Evolutionary conservation across 2,329 filamentous ascomycete genomes (phyloP), one percentile per base, ranked within the genome.

Genomic region (Sporothrix schenckii): DNA sequence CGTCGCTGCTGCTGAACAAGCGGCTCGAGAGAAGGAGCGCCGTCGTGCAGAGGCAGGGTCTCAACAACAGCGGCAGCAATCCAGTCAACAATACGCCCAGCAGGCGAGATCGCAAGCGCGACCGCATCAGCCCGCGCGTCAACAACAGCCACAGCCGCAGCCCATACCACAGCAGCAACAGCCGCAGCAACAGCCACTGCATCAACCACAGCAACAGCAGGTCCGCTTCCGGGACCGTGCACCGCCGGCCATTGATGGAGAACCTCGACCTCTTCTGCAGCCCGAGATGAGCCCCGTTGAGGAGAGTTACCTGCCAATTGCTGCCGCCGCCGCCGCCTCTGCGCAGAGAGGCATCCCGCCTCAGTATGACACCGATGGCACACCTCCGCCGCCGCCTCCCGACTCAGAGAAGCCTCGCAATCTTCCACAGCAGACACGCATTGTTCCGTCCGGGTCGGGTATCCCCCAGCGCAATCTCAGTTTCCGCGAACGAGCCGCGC

Each of bases 1-100:
- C 61, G 88, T 94, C 4, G 87, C 93, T 77, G 91, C 94, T 76
- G 93, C 93, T 6, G 94, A 97, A 79, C 85, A 89, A 74, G 86
- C 87, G 56, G 87, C 90, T 21, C 87, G 89, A 75, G 89, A 94
- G 76, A 85, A 84, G 74, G 83, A 82, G 14, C 84, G 84, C 50
- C 73, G 74, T 6, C 77, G 75, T 53, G 71, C 75, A 27, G 73
- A 72, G n/a, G 69, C 39, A 44, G 50, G 44, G 2, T 27, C n/a
- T 4, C 69, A 65, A 49, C 49, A 54, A 72, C 52, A 44, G n/a
- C 60, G 41, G 30, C 54, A 63, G 13, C 66, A 47, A 13, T 16
- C 34, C 34, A 6, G 4, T 34, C 49, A 50, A 1, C 44, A 50
- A 21, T 41, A 24, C 1, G 16, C 44, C 4, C 49, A 66, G 21